A percentile compares a stretch with the other conserved stretches of the same genome.
phyloP scores from a whole-genome alignment of 129 eudicot genomes.

The Solidago caesia region DNA sequence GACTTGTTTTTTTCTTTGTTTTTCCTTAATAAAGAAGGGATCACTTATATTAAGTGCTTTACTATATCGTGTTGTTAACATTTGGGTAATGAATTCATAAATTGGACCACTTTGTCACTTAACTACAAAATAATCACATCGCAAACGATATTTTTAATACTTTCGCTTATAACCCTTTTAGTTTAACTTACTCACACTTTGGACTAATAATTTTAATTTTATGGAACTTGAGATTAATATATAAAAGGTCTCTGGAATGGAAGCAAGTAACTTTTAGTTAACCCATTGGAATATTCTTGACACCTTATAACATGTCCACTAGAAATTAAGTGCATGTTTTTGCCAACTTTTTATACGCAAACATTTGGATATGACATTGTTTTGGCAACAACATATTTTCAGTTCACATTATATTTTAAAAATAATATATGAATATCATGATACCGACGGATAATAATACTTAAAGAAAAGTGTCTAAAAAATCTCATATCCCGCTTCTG shows the following conservation, averaged over 20 bases:
- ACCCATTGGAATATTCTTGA: background rate
- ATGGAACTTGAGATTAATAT: too few species aligned
- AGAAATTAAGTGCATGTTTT: too few species aligned
- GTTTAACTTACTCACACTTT: constrained; percentile 10
- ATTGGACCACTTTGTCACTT: constrained; percentile 31
- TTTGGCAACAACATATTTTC: background rate
- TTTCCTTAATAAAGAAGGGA: constrained; percentile 24
- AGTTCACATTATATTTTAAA: background rate
- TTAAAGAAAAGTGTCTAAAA: too few species aligned
- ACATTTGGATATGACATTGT: background rate
- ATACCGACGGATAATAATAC: too few species aligned
- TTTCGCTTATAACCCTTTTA: constrained; percentile 16
- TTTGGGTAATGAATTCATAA: constrained; percentile 20
- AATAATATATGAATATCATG: too few species aligned
- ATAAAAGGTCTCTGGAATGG: too few species aligned
- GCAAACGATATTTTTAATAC: background rate
- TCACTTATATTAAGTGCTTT: constrained; percentile 15
- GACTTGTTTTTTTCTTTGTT: background rate
- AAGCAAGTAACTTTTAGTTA: too few species aligned
- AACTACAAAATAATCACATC: constrained; percentile 16
- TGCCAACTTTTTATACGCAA: background rate
- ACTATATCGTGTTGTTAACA: constrained; percentile 12
- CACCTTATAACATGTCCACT: too few species aligned
- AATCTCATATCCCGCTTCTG: too few species aligned
- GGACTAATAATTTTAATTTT: background rate